Base-by-base conservation (phyloP, 164 flowering plant genomes). In the Cinnamomum chago region DNA sequence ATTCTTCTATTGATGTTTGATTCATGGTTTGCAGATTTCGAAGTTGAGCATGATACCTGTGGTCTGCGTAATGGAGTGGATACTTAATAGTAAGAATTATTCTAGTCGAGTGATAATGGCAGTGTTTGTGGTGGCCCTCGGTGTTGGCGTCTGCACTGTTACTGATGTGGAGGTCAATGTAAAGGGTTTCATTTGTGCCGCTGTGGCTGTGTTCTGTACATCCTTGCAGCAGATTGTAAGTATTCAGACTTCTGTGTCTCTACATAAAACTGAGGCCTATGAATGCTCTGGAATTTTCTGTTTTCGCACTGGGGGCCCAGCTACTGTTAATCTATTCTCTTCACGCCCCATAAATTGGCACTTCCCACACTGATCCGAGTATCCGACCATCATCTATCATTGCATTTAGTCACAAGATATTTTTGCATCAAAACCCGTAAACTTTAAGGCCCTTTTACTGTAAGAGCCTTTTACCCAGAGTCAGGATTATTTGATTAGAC, bases 181-280 rank as follows among this genome's bases (percentile, higher is more conserved):
- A 72, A 88, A 90, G 80, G 97, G 97, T 62, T 92, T 92, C 81
- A 24, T 89, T 6, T 92, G 97, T 76, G 92, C 97, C 51, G 83
- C 83, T 68, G 82, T 89, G 12, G 97, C 97, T 2, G 89, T 92
- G 14, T 33, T 89, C 30, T 85, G 90, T 18, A 90, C 97, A 65
- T 92, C 97, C 17, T 82, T 92, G 75, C 97, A 92, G 79, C 97
- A 92, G 82, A 92, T 92, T 86, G 97, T 92, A 77, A 92, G 94
- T 82, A 67, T 71, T 70, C 23, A 14, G 15, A 23, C 67, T 58
- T 58, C 22, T 58, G 5, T n/a, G 18, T n/a, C 18, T 58, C 62
- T 58, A 10, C 22, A 58, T 15, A 17, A 17, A 17, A n/a, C 62
- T 17, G 62, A 58, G 62, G 22, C 14, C 18, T 5, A 58, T 17